Evolutionary conservation across 2,329 filamentous ascomycete genomes (phyloP).

Genomic region (Penicillium janthinellum): DNA sequence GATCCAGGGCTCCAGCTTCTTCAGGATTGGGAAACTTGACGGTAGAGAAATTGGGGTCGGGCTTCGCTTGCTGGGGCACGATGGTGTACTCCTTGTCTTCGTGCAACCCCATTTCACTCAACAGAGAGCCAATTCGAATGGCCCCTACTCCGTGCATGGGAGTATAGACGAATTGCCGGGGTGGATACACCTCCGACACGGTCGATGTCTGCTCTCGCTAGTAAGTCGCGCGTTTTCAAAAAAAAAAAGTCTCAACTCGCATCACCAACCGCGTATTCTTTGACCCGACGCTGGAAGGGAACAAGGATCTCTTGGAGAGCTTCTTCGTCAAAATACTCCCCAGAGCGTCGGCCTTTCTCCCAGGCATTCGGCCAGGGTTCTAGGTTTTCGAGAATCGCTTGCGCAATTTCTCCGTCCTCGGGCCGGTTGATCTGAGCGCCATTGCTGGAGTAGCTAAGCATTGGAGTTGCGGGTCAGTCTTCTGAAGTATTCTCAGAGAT

Average conservation of each 20-base stretch:
- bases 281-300: constrained; percentile 35
- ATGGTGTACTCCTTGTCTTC: constrained; percentile 32
- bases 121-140: constrained; percentile 37
- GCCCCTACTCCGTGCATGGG: constrained; percentile 46
- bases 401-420: constrained; percentile 60
- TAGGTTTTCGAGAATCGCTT: constrained; percentile 58
- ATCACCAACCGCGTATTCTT: constrained; percentile 35
- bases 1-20: constrained; percentile 62
- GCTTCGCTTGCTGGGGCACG: constrained; percentile 54
- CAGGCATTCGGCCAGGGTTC: constrained; percentile 51
- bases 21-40: constrained; percentile 68
- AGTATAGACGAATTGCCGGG: constrained; percentile 46
- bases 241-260: too few relatives aligned
- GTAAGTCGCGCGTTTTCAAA: constrained; percentile 12
- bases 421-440: constrained; percentile 68
- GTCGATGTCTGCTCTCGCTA: constrained; percentile 36
- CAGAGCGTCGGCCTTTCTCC: constrained; percentile 51
- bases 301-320: constrained; percentile 32
- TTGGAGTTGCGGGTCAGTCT: background rate
- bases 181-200: constrained; percentile 28
- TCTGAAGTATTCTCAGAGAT: background rate
- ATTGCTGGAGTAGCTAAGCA: constrained; percentile 59
- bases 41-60: constrained; percentile 65
- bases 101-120: constrained; percentile 35
- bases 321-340: constrained; percentile 33